Conservation (phyloP, 768 basidiomycete species). For the Cystoderma amianthinum region DNA sequence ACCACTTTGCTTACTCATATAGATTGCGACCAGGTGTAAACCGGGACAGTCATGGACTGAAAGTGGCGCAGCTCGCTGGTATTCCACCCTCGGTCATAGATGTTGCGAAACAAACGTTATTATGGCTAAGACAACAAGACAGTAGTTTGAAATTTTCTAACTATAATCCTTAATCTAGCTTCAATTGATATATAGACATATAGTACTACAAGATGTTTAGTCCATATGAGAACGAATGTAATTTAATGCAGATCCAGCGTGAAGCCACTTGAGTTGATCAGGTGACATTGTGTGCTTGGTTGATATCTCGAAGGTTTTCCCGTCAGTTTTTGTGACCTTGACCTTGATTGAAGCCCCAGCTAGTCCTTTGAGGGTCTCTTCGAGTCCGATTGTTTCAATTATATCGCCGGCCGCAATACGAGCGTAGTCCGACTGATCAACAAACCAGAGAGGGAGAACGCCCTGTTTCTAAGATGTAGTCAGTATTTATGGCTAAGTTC, state of each 20-base stretch:
- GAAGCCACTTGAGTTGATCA: conserved; percentile 89
- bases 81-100: conserved; percentile 59
- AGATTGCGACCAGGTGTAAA: conserved; percentile 79
- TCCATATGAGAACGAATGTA: conserved; percentile 62
- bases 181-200: conserved; percentile 1
- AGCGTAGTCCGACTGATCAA: conserved; percentile 77
- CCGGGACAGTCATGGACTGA: conserved; percentile 84
- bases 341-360: conserved; percentile 43
- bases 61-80: conserved; percentile 84
- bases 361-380: conserved; percentile 48
- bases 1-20: conserved; percentile 80
- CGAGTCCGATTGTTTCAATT: conserved; percentile 80
- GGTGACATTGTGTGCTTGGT: conserved; percentile 86
- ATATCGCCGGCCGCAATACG: conserved; percentile 79
- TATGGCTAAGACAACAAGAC: conserved; percentile 21
- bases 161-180: conserved; percentile 3
- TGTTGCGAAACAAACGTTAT: conserved; percentile 52
- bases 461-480: conserved; percentile 80
- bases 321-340: conserved; percentile 60
- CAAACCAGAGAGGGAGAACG: conserved; percentile 92
- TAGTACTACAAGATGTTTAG: conserved; percentile 8
- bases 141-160: conserved; percentile 2
- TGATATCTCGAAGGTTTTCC: conserved; percentile 56
- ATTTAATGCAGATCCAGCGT: conserved; percentile 86
- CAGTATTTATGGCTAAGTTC: background rate